Evolutionary conservation across 2,329 filamentous ascomycete species (phyloP).

Genomic region (Verticillium nonalfalfae): DNA sequence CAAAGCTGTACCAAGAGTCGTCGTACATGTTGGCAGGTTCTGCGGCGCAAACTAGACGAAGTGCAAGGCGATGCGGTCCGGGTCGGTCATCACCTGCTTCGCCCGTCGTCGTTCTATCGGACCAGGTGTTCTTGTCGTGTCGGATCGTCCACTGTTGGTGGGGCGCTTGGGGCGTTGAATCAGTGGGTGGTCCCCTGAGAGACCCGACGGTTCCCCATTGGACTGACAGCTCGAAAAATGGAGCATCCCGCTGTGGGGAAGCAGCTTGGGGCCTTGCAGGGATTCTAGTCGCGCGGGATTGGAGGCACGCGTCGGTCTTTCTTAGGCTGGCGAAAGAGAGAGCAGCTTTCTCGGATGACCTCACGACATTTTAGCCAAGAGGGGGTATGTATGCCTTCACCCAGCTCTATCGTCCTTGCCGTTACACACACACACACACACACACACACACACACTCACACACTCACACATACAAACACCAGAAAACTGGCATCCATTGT

Average conservation of each 20-base stretch:
- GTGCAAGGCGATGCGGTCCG: not conserved
- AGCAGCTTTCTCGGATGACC: conserved; percentile 12
- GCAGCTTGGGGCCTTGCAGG: not conserved
- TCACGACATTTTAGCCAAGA: conserved; percentile 8
- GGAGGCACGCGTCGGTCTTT: not conserved
- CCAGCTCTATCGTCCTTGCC: not conserved
- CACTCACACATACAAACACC: too few species aligned
- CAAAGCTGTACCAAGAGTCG: conserved; percentile 78
- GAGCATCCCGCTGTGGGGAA: not conserved
- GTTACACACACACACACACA: not conserved
- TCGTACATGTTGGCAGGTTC: conserved; percentile 58
- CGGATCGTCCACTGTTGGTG: not conserved
- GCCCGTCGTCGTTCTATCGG: not conserved
- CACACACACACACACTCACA: too few species aligned
- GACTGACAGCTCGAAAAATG: not conserved
- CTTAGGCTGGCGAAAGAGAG: conserved; percentile 1
- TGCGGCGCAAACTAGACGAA: not conserved
- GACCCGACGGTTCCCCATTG: not conserved
- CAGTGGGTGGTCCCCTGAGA: not conserved
- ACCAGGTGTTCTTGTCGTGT: not conserved
- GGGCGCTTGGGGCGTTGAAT: not conserved
- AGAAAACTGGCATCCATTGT: not conserved
- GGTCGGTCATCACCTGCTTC: not conserved
- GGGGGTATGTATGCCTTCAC: not conserved
- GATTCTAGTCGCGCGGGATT: not conserved